phyloP scores from a whole-genome alignment of 2,329 filamentous ascomycete species.

The Arthrobotrys conoides region DNA sequence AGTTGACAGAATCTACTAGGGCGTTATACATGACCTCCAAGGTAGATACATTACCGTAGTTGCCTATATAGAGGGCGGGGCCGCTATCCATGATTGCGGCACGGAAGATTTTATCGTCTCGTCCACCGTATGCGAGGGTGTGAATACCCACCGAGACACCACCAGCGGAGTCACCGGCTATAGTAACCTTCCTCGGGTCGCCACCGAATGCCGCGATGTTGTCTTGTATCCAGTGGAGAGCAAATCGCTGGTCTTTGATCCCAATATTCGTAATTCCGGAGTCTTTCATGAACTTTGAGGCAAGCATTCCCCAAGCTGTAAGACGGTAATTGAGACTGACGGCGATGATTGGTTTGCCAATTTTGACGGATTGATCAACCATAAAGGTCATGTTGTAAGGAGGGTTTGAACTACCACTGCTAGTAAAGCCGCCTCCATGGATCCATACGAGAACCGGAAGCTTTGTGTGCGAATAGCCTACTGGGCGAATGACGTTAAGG shows the following conservation, averaged over 20 bases:
- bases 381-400: slow-evolving; percentile 75
- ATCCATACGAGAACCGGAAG: slow-evolving; percentile 71
- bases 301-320: slow-evolving; percentile 80
- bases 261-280: slow-evolving; percentile 76
- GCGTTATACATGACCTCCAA: slow-evolving; percentile 76
- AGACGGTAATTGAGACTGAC: slow-evolving; percentile 85
- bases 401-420: slow-evolving; percentile 67
- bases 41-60: slow-evolving; percentile 73
- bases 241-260: slow-evolving; percentile 79
- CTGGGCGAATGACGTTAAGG: slow-evolving; percentile 65
- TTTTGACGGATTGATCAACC: slow-evolving; percentile 71
- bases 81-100: slow-evolving; percentile 71
- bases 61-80: slow-evolving; percentile 67
- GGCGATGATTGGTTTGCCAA: slow-evolving; percentile 74
- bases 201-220: slow-evolving; percentile 84
- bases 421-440: slow-evolving; percentile 69
- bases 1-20: slow-evolving; percentile 74
- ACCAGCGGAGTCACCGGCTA: slow-evolving; percentile 82
- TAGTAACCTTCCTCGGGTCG: slow-evolving; percentile 82
- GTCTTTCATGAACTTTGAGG: slow-evolving; percentile 73
- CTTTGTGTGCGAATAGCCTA: slow-evolving; percentile 63
- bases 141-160: slow-evolving; percentile 60
- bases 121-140: slow-evolving; percentile 52
- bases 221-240: slow-evolving; percentile 81
- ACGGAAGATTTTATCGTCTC: slow-evolving; percentile 72